Conservation (phyloP, 73 alveolate species). For the Stentor roeselii region DNA sequence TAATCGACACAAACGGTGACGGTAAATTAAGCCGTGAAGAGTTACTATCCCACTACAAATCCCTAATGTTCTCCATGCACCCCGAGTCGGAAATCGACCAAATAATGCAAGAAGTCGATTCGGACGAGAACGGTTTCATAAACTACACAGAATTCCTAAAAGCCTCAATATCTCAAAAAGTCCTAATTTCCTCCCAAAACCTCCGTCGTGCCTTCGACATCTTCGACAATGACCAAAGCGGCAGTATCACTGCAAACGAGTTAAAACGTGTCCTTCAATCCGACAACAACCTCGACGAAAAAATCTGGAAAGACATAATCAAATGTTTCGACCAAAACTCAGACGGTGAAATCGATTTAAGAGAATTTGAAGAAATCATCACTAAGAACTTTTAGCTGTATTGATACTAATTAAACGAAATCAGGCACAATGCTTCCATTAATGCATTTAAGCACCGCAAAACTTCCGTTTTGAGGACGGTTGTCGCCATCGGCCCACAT, state of each 20-base stretch:
- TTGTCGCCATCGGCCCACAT: constrained; percentile 80
- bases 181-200: background rate
- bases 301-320: background rate
- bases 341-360: background rate
- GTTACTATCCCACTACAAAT: background rate
- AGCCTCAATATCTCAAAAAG: constrained; percentile 2
- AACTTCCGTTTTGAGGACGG: constrained; percentile 71
- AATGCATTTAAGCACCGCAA: constrained; percentile 52
- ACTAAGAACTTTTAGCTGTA: background rate
- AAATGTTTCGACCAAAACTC: background rate
- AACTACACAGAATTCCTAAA: background rate
- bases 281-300: background rate
- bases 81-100: background rate
- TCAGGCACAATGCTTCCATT: constrained; percentile 70
- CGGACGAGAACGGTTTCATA: background rate
- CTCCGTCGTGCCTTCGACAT: constrained; percentile 9
- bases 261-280: background rate
- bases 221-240: background rate
- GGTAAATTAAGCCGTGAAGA: background rate
- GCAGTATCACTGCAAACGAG: background rate
- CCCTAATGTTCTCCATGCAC: background rate
- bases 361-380: constrained; percentile 2
- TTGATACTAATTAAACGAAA: constrained; percentile 42
- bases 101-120: constrained; percentile 1
- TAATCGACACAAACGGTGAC: constrained; percentile 14